These are phyloP conservation scores for Ustilago cynodontis DNA, from an alignment of 1,284 basidiomycete species.

Conservation along the genomic window DNA sequence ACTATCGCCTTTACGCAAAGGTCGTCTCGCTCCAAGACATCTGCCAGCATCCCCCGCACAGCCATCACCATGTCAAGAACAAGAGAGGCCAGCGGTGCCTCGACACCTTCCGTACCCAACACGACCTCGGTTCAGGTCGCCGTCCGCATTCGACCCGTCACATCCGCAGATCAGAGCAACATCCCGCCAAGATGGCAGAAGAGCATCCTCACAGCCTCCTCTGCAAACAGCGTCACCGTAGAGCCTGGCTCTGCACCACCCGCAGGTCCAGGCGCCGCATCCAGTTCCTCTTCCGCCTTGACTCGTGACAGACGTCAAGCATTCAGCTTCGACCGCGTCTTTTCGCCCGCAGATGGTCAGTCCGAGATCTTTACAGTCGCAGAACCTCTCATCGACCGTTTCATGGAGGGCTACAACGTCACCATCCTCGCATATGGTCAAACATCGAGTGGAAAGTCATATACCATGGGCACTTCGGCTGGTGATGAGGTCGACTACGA, in stretches of 20 bases:
- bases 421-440: constrained; percentile 98
- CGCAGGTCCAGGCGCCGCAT: constrained; percentile 71
- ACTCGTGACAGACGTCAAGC: constrained; percentile 78
- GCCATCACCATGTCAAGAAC: constrained; percentile 36
- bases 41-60: not conserved
- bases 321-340: constrained; percentile 95
- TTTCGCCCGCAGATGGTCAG: constrained; percentile 84
- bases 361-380: constrained; percentile 86
- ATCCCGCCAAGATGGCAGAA: constrained; percentile 95
- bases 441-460: constrained; percentile 95
- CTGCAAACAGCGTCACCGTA: constrained; percentile 70
- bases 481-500: constrained; percentile 59
- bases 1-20: too few species aligned
- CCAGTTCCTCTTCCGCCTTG: constrained; percentile 39
- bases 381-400: constrained; percentile 86
- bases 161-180: constrained; percentile 79
- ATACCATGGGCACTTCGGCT: constrained; percentile 80
- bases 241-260: constrained; percentile 54
- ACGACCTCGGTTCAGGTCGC: constrained; percentile 72
- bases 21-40: not conserved
- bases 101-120: constrained; percentile 26
- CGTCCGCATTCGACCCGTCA: constrained; percentile 90
- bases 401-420: constrained; percentile 95
- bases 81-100: constrained; percentile 40
- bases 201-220: constrained; percentile 78